A percentile compares a stretch with the other conserved stretches of the same genome.
These are phyloP conservation scores for Sorghum bicolor DNA, from an alignment of 176 grass and related monocot species.

Conservation along the genomic window DNA sequence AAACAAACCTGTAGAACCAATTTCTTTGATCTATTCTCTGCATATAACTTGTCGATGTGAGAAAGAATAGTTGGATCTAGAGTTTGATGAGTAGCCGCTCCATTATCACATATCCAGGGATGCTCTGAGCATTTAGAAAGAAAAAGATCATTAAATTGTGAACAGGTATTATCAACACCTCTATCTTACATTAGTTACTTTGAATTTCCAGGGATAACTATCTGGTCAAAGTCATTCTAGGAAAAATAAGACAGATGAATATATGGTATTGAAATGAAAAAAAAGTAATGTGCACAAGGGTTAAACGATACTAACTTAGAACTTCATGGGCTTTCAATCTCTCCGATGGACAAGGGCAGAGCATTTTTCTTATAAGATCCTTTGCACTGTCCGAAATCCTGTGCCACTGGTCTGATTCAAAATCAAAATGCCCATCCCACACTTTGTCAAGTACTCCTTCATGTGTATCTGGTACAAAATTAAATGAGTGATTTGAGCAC, in stretches of 20 bases:
- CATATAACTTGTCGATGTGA: constrained; percentile 41
- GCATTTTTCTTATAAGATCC: constrained; percentile 84
- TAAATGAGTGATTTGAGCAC: neutral
- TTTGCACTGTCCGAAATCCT: constrained; percentile 67
- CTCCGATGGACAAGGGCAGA: constrained; percentile 47
- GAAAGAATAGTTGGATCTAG: constrained; percentile 53
- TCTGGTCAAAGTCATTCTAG: neutral
- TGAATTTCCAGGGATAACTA: neutral
- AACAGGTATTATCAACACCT: neutral
- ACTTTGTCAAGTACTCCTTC: constrained; percentile 58
- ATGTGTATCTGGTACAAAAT: constrained; percentile 38
- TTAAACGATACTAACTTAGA: constrained; percentile 50
- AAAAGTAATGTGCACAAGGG: neutral
- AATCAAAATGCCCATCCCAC: constrained; percentile 52
- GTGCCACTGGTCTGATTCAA: constrained; percentile 57
- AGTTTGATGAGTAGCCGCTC: constrained; percentile 37
- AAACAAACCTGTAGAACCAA: constrained; percentile 52
- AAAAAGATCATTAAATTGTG: constrained; percentile 14
- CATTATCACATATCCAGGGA: constrained; percentile 70
- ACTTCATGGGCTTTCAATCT: constrained; percentile 75
- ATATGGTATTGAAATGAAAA: constrained; percentile 16
- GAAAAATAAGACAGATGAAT: neutral
- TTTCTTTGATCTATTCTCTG: constrained; percentile 68
- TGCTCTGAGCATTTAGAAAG: constrained; percentile 42
- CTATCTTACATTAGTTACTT: neutral